phyloP scores from a whole-genome alignment of 805 yeast species.

The Suhomyces faveliae region DNA sequence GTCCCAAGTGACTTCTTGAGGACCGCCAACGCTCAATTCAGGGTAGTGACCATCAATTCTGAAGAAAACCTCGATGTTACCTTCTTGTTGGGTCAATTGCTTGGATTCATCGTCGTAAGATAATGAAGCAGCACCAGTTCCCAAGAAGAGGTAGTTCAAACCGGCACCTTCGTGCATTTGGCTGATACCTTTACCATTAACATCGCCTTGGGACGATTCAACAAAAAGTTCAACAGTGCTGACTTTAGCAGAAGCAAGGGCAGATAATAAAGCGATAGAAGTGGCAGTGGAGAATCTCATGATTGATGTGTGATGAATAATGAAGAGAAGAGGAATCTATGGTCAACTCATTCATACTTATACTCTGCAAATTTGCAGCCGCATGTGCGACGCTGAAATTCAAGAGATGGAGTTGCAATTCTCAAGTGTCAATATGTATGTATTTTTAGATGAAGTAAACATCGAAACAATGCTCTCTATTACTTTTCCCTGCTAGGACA shows the following conservation, averaged over 20 bases:
- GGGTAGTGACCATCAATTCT: conserved; percentile 7
- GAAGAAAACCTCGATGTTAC: neutral
- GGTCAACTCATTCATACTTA: neutral
- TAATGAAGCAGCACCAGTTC: conserved; percentile 15
- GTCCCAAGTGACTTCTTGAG: conserved; percentile 12
- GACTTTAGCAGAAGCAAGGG: conserved; percentile 6
- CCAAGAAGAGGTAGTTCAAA: conserved; percentile 37
- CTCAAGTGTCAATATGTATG: too few relatives aligned
- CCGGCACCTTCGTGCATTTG: conserved; percentile 46
- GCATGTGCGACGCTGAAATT: too few relatives aligned
- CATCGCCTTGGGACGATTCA: conserved; percentile 2
- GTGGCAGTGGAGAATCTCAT: conserved; percentile 7
- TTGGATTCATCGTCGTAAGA: conserved; percentile 17
- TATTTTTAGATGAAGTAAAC: too few relatives aligned
- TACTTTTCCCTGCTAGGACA: too few relatives aligned
- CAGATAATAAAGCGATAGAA: conserved; percentile 7
- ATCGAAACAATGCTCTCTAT: too few relatives aligned
- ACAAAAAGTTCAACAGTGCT: conserved; percentile 1
- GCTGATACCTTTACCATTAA: conserved; percentile 7
- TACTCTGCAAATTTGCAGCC: neutral
- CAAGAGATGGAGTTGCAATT: neutral
- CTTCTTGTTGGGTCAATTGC: neutral
- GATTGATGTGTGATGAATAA: neutral
- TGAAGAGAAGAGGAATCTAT: neutral
- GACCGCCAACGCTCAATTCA: conserved; percentile 12